phyloP scores from a whole-genome alignment of 2,329 filamentous ascomycete genomes.

The Cryphonectria naterciae region DNA sequence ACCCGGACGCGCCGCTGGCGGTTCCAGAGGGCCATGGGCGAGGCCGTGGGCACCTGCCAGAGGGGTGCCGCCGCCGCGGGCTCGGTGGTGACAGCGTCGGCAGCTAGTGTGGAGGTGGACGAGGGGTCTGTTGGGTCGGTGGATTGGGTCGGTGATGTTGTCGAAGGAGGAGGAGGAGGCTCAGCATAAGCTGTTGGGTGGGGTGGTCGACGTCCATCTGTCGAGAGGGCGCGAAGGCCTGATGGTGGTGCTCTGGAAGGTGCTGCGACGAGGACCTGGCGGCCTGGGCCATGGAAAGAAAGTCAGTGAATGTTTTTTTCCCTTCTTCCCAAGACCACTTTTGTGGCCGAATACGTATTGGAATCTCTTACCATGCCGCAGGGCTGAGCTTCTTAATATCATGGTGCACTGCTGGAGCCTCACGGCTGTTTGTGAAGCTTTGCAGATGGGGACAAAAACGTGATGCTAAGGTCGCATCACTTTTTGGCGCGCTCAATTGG shows the following conservation, averaged over 20 bases:
- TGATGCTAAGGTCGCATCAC: constrained; percentile 1
- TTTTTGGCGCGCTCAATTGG: constrained; percentile 17
- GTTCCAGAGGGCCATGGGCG: constrained; percentile 3
- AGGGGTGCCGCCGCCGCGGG: constrained; percentile 33
- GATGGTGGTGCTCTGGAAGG: constrained; percentile 46
- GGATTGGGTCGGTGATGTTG: constrained; percentile 11
- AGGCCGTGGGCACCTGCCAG: constrained; percentile 19
- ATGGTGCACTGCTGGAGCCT: constrained; percentile 44
- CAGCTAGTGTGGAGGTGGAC: not conserved
- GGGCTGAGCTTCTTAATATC: constrained; percentile 59
- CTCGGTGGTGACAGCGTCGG: not conserved
- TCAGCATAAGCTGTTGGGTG: constrained; percentile 34
- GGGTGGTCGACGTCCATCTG: constrained; percentile 36
- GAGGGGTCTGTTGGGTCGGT: not conserved
- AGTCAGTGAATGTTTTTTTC: constrained; percentile 29
- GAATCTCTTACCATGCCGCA: constrained; percentile 56
- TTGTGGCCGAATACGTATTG: not conserved
- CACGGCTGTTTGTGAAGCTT: constrained; percentile 28
- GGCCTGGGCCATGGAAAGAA: constrained; percentile 47
- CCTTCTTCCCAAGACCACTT: not conserved
- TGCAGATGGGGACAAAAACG: constrained; percentile 6
- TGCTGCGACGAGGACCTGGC: constrained; percentile 54
- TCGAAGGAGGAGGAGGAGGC: constrained; percentile 26
- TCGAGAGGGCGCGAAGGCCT: constrained; percentile 43
- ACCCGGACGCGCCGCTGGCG: constrained; percentile 6